Conservation (phyloP, 148 eudicot genomes). For the Polygonum maritimum region DNA sequence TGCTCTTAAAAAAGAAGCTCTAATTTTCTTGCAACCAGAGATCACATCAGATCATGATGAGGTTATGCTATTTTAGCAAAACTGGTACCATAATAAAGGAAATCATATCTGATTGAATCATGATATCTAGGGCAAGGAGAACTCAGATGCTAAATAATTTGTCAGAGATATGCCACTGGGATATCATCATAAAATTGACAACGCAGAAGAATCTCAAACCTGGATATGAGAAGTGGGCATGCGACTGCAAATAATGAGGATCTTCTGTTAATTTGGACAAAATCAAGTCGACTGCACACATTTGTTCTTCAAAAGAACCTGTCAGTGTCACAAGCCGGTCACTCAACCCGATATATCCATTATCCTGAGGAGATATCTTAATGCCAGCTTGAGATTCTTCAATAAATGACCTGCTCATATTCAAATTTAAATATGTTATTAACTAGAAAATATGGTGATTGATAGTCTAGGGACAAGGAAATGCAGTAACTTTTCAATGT, state of each 20-base stretch:
- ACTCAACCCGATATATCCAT: constrained; percentile 55
- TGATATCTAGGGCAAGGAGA: not conserved
- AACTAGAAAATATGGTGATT: not conserved
- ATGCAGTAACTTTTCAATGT: not conserved
- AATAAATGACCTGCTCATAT: constrained; percentile 60
- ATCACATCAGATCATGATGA: not conserved
- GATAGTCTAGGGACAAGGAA: not conserved
- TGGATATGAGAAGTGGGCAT: constrained; percentile 66
- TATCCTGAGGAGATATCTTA: constrained; percentile 86
- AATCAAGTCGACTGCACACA: constrained; percentile 73
- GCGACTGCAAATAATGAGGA: constrained; percentile 56
- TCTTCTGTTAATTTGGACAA: constrained; percentile 66
- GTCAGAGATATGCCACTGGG: not conserved
- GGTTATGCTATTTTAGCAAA: too few species aligned
- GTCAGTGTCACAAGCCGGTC: constrained; percentile 77
- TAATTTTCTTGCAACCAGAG: not conserved
- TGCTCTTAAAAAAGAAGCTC: too few species aligned
- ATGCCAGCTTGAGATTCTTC: constrained; percentile 83
- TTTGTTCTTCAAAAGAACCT: constrained; percentile 71
- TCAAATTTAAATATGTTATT: not conserved
- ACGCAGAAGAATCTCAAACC: constrained; percentile 22
- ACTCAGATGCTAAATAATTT: not conserved
- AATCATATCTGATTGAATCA: not conserved
- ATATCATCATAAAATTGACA: not conserved
- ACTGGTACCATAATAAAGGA: too few species aligned